These are phyloP conservation scores for Ichthyophthirius multifiliis DNA, from an alignment of 169 alveolate genomes.

Conservation along the genomic window DNA sequence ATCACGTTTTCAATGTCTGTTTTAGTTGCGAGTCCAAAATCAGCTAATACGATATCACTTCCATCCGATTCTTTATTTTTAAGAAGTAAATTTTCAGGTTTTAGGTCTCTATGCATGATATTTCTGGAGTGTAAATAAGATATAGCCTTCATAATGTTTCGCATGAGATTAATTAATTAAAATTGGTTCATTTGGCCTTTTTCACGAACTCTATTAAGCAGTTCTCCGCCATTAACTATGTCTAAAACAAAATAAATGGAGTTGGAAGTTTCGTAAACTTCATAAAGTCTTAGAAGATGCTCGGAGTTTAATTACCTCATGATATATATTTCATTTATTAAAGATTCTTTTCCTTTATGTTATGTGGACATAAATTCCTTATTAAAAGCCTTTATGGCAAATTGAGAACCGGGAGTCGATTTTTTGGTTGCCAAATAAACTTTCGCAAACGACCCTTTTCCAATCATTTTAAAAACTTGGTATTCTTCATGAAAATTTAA, in stretches of 20 bases:
- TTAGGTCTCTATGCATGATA: constrained; percentile 64
- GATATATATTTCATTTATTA: constrained; percentile 26
- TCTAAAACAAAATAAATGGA: neutral
- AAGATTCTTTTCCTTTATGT: constrained; percentile 14
- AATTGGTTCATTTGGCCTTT: constrained; percentile 65
- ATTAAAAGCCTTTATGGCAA: constrained; percentile 23
- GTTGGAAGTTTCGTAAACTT: neutral
- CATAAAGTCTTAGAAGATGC: constrained; percentile 51
- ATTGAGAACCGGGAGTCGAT: neutral
- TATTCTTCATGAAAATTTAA: constrained; percentile 36
- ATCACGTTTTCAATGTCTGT: constrained; percentile 40
- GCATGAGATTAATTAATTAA: constrained; percentile 17
- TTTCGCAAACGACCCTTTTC: constrained; percentile 47
- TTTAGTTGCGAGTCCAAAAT: constrained; percentile 76
- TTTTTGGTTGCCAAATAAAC: constrained; percentile 45
- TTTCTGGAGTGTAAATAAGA: constrained; percentile 25
- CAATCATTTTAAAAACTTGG: constrained; percentile 36
- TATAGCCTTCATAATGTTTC: constrained; percentile 16
- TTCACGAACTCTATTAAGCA: constrained; percentile 66
- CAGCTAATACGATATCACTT: constrained; percentile 69
- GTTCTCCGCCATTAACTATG: constrained; percentile 69
- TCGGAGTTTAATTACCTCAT: constrained; percentile 40
- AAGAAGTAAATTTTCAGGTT: constrained; percentile 72
- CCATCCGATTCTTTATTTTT: constrained; percentile 48
- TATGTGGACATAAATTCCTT: constrained; percentile 13